phyloP scores from a whole-genome alignment of 495 filamentous ascomycete species.

The Daldinia concentrica region DNA sequence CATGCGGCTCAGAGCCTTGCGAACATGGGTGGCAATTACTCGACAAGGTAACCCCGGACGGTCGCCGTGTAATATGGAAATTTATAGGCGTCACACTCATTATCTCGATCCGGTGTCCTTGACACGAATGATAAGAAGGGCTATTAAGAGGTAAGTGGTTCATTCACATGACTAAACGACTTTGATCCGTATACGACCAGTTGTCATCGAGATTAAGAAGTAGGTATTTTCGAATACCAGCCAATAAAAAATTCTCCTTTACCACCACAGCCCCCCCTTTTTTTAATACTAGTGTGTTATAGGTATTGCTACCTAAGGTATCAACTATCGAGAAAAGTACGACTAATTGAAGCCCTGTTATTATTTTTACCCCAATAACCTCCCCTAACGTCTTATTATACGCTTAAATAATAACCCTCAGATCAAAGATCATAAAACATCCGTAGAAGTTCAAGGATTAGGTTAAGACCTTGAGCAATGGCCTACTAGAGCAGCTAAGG shows the following conservation, averaged over 20 bases:
- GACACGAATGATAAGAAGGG: background rate
- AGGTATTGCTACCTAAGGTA: no score
- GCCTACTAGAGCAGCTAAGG: no score
- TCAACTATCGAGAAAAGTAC: no score
- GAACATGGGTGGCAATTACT: background rate
- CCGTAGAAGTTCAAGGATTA: no score
- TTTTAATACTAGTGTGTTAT: background rate
- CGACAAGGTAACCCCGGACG: background rate
- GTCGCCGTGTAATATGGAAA: background rate
- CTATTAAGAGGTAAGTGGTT: background rate
- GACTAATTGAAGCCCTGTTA: no score
- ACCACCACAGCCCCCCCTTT: background rate
- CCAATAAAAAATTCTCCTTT: background rate
- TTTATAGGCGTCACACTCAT: no score
- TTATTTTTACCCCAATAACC: no score
- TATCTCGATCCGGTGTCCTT: background rate
- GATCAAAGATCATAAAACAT: no score
- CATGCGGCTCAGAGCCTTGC: conserved; percentile 6
- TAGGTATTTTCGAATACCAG: background rate
- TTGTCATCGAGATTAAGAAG: background rate
- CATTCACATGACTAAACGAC: background rate
- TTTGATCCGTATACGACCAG: background rate
- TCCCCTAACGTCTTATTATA: no score
- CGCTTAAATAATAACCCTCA: no score
- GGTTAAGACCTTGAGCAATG: no score